phyloP scores from a whole-genome alignment of 179 eudicot genomes.

The Heliamphora pulchella region DNA sequence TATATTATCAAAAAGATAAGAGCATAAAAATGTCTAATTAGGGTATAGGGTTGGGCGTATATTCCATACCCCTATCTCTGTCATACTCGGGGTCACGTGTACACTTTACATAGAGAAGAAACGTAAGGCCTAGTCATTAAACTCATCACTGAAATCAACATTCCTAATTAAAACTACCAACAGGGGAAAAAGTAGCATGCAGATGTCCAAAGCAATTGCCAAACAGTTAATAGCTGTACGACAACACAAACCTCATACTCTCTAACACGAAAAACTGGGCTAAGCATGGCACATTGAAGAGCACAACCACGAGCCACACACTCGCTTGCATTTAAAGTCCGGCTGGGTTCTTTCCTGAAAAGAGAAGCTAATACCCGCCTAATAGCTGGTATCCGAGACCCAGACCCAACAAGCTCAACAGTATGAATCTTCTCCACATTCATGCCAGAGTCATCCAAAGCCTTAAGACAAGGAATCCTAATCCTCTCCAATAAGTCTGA shows the following conservation, averaged over 20 bases:
- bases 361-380: constrained; percentile 39
- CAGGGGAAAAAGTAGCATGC: neutral
- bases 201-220: neutral
- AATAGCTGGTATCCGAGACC: constrained; percentile 89
- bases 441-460: constrained; percentile 58
- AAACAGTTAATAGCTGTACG: neutral
- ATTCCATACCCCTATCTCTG: too few species aligned
- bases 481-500: constrained; percentile 59
- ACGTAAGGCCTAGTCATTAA: too few species aligned
- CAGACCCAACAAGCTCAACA: constrained; percentile 94
- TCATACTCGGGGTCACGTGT: too few species aligned
- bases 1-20: too few species aligned
- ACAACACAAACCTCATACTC: constrained; percentile 79
- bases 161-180: neutral
- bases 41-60: too few species aligned
- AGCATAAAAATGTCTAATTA: too few species aligned
- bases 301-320: constrained; percentile 99
- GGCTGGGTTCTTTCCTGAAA: constrained; percentile 63
- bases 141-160: neutral
- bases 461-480: constrained; percentile 68
- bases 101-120: neutral
- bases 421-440: constrained; percentile 48
- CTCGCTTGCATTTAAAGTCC: constrained; percentile 85
- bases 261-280: constrained; percentile 76
- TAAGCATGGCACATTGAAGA: constrained; percentile 95